A percentile compares a stretch with the other conserved stretches of the same genome.
Evolutionary conservation across 1,139 yeast species (phyloP).

Genomic region (Kluyveromyces marxianus): DNA sequence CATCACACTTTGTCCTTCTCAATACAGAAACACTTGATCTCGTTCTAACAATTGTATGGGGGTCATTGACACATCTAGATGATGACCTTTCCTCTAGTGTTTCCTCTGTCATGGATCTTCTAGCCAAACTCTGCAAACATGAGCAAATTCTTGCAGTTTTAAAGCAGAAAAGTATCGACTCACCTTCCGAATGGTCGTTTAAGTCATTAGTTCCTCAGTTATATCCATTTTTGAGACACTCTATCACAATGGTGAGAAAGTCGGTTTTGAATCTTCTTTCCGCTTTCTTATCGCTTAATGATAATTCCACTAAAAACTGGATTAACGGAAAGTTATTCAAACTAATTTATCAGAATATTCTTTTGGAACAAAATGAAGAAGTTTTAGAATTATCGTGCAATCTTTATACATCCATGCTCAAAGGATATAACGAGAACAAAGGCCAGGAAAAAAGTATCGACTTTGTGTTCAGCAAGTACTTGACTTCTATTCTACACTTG

Average conservation of each 20-base stretch:
- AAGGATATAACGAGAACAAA: conserved; percentile 35
- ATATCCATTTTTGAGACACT: conserved; percentile 89
- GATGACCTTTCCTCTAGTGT: conserved; percentile 93
- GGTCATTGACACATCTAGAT: conserved; percentile 69
- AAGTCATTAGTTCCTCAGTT: conserved; percentile 79
- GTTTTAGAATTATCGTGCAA: conserved; percentile 58
- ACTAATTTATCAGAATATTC: conserved; percentile 74
- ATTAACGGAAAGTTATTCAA: conserved; percentile 65
- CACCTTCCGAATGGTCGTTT: conserved; percentile 46
- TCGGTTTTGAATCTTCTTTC: conserved; percentile 77
- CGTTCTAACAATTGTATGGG: conserved; percentile 78
- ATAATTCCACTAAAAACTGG: conserved; percentile 65
- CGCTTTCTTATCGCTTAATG: conserved; percentile 69
- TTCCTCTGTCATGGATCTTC: conserved; percentile 91
- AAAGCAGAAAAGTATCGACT: conserved; percentile 47
- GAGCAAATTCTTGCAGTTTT: conserved; percentile 67
- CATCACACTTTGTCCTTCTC: conserved; percentile 68
- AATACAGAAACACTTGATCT: conserved; percentile 54
- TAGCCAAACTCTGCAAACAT: conserved; percentile 82
- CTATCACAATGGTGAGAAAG: conserved; percentile 83
- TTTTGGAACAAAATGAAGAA: conserved; percentile 79
- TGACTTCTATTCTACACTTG: conserved; percentile 57
- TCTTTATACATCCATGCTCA: conserved; percentile 53
- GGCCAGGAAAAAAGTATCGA: conserved; percentile 39
- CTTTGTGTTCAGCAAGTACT: conserved; percentile 44